Conservation (phyloP, 257 asterid genomes). For the Oldenlandia corymbosa region DNA sequence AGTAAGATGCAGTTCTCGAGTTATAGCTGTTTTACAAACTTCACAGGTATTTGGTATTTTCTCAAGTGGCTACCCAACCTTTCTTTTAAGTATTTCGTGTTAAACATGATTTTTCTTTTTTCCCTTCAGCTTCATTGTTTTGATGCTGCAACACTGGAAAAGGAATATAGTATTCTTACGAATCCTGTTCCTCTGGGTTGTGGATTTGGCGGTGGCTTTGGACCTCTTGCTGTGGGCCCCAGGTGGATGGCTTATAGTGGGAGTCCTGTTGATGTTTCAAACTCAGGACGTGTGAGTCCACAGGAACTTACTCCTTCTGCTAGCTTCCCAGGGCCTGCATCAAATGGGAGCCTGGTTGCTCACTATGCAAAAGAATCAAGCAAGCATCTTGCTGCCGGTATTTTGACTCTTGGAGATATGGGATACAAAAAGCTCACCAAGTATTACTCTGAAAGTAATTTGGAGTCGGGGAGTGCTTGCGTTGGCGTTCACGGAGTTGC, state of each 20-base stretch:
- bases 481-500: conserved; percentile 40
- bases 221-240: conserved; percentile 93
- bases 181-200: conserved; percentile 63
- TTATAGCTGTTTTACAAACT: conserved; percentile 74
- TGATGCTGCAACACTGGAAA: conserved; percentile 70
- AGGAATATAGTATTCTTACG: conserved; percentile 67
- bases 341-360: conserved; percentile 83
- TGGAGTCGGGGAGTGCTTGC: conserved; percentile 44
- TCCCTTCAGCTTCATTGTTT: conserved; percentile 84
- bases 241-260: conserved; percentile 98
- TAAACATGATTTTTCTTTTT: conserved; percentile 6
- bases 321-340: conserved; percentile 48
- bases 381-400: conserved; percentile 90
- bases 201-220: conserved; percentile 63
- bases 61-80: conserved; percentile 2
- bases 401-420: conserved; percentile 79
- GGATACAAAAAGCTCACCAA: conserved; percentile 79
- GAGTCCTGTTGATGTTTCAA: conserved; percentile 53
- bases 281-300: conserved; percentile 67
- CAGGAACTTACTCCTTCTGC: conserved; percentile 61
- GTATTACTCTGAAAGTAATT: conserved; percentile 69
- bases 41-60: conserved; percentile 51
- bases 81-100: conserved; percentile 4
- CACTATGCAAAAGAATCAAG: conserved; percentile 96
- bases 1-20: conserved; percentile 80